Conservation (phyloP, 164 flowering plant genomes). For the Sedum album region DNA sequence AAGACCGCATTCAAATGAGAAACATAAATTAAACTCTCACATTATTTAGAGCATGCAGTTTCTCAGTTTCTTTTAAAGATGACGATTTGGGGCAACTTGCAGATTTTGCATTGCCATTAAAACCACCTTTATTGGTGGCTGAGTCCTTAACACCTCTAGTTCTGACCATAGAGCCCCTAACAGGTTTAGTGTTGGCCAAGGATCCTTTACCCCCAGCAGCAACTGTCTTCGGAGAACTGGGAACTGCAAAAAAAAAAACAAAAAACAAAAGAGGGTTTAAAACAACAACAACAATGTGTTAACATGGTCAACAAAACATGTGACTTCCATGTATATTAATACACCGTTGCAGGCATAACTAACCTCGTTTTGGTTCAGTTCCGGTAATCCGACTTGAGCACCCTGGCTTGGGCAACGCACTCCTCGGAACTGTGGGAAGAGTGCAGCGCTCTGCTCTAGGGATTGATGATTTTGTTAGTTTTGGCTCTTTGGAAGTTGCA, state of each 20-base stretch:
- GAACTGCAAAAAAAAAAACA: background rate
- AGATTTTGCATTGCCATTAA: background rate
- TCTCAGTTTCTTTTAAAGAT: background rate
- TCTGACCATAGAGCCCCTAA: background rate
- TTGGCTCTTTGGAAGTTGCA: constrained; percentile 26
- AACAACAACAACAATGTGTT: background rate
- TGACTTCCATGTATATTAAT: background rate
- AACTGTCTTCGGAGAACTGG: background rate
- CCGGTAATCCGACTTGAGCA: constrained; percentile 16
- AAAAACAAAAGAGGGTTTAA: background rate
- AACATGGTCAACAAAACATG: background rate
- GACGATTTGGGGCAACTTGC: background rate
- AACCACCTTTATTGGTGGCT: background rate
- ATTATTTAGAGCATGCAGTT: background rate
- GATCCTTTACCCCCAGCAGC: background rate
- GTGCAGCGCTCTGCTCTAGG: constrained; percentile 25
- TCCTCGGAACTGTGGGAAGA: constrained; percentile 21
- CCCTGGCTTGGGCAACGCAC: constrained; percentile 14
- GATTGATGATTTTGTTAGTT: constrained; percentile 32
- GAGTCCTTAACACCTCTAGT: background rate
- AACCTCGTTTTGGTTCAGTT: constrained; percentile 26
- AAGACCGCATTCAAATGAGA: background rate
- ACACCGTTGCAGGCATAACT: background rate
- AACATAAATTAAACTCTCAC: background rate
- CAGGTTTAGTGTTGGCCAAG: background rate